Evolutionary conservation across 345 rosid species (phyloP).

Genomic region (Eucalyptus marginata): DNA sequence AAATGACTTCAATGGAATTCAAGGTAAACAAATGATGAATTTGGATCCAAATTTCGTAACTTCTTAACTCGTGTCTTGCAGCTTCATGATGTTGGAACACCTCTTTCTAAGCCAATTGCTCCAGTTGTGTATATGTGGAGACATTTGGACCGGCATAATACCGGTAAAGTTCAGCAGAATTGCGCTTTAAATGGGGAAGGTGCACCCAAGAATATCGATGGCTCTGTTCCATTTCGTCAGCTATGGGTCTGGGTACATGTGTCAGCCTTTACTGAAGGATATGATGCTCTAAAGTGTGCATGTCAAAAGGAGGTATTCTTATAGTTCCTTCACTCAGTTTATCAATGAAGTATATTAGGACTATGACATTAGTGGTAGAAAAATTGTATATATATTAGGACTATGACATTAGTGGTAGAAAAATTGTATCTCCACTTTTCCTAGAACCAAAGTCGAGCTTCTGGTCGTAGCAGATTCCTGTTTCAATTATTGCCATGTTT

Average conservation of each 20-base stretch:
- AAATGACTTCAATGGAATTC: neutral
- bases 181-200: neutral
- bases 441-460: neutral
- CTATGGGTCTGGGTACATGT: constrained; percentile 91
- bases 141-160: constrained; percentile 16
- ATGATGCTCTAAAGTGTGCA: constrained; percentile 45
- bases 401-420: neutral
- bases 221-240: constrained; percentile 17
- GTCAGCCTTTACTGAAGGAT: constrained; percentile 72
- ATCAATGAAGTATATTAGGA: neutral
- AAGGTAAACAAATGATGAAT: neutral
- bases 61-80: constrained; percentile 10
- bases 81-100: constrained; percentile 63
- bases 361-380: neutral
- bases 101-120: constrained; percentile 39
- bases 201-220: neutral
- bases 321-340: constrained; percentile 15
- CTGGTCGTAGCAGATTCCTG: neutral
- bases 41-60: neutral
- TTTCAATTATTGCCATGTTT: neutral
- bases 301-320: constrained; percentile 59
- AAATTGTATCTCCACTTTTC: neutral
- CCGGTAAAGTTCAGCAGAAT: constrained; percentile 5
- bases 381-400: neutral
- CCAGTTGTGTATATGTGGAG: constrained; percentile 81